phyloP scores from a whole-genome alignment of 371 early-diverging fungal genomes.

The Rhizopus stolonifer region DNA sequence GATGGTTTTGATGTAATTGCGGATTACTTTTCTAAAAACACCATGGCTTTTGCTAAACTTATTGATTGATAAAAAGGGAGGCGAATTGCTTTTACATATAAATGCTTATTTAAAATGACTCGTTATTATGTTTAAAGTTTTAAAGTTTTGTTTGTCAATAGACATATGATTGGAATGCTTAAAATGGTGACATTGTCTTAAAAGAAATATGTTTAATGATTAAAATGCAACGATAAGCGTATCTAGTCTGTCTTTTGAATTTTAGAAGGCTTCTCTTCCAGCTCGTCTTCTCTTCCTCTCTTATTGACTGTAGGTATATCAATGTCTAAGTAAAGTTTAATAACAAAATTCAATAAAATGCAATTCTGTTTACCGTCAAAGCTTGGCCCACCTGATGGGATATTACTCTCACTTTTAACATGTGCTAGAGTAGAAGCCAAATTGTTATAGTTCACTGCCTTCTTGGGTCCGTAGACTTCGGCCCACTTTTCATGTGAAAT shows the following conservation, averaged over 20 bases:
- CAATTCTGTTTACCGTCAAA: slow-evolving; percentile 30
- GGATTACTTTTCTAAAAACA: slow-evolving; percentile 85
- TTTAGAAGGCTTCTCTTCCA: background rate
- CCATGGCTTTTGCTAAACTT: slow-evolving; percentile 76
- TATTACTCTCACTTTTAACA: background rate
- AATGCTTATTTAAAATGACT: too few species aligned
- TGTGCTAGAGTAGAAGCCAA: slow-evolving; percentile 6
- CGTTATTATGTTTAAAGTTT: too few species aligned
- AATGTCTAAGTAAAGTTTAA: background rate
- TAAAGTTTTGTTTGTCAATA: too few species aligned
- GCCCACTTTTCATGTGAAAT: slow-evolving; percentile 28
- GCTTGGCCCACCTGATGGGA: slow-evolving; percentile 19
- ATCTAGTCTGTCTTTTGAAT: too few species aligned
- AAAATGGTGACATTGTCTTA: too few species aligned
- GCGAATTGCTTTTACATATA: too few species aligned
- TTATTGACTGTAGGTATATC: background rate
- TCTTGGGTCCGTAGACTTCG: slow-evolving; percentile 13
- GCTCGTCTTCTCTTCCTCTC: background rate
- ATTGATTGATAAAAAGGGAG: slow-evolving; percentile 51
- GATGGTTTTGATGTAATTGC: slow-evolving; percentile 87
- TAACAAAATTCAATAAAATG: background rate
- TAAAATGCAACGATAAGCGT: too few species aligned
- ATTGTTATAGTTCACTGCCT: slow-evolving; percentile 15
- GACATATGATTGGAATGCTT: too few species aligned
- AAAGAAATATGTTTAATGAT: too few species aligned